phyloP scores from a whole-genome alignment of 306 rosid genomes.

The Biancaea sappan region DNA sequence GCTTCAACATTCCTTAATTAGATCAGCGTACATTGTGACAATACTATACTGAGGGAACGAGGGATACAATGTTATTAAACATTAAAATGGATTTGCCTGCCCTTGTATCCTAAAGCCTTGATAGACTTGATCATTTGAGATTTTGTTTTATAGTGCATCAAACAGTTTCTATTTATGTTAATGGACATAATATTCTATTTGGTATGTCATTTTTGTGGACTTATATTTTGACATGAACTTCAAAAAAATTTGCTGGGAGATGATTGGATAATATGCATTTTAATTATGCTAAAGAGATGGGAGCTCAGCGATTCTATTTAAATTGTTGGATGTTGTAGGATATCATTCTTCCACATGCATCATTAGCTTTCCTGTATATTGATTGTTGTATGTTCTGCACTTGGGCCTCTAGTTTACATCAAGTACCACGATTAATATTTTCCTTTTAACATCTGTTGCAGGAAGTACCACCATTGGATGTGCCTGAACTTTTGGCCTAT shows the following conservation, averaged over 20 bases:
- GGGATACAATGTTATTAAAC: not conserved
- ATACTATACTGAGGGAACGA: not conserved
- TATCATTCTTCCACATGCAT: slow-evolving; percentile 18
- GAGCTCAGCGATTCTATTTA: slow-evolving; percentile 12
- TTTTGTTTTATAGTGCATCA: slow-evolving; percentile 4
- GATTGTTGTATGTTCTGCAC: slow-evolving; percentile 28
- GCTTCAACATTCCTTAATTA: slow-evolving; percentile 19
- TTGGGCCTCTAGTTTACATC: slow-evolving; percentile 23
- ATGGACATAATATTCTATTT: not conserved
- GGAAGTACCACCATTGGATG: slow-evolving; percentile 92
- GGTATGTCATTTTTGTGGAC: not conserved
- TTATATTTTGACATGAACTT: slow-evolving; percentile 2
- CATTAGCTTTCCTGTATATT: slow-evolving; percentile 28
- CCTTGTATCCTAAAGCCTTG: not conserved
- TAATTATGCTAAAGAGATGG: slow-evolving; percentile 16
- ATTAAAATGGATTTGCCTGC: not conserved
- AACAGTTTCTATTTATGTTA: slow-evolving; percentile 9
- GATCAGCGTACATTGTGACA: not conserved
- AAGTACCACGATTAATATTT: slow-evolving; percentile 31
- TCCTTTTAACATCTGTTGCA: slow-evolving; percentile 38
- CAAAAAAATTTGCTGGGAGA: not conserved
- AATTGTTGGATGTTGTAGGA: slow-evolving; percentile 13
- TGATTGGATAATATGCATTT: not conserved
- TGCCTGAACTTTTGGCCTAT: slow-evolving; percentile 90
- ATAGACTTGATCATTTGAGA: not conserved